Evolutionary conservation across 83 land plant species (phyloP), one percentile per base, ranked within the genome.

Genomic region (Picea mariana): DNA sequence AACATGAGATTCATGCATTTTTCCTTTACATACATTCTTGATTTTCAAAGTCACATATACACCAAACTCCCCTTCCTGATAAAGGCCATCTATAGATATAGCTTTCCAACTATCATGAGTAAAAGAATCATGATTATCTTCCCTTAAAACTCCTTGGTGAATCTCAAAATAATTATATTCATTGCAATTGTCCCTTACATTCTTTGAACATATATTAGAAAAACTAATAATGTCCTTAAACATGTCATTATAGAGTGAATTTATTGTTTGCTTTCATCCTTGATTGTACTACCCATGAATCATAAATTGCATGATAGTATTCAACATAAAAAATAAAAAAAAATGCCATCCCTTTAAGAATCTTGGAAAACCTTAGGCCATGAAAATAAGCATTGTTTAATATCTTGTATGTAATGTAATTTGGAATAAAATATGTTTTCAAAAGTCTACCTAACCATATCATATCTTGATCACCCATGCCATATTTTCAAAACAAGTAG

Each of bases 391-490:
- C 92, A 83, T 62, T 83, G 26, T 87, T 85, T 62, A 92, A n/a
- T 77, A 92, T 87, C 58, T 84, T 87, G 49, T 81, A 27, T 59
- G 92, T 88, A 42, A 79, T 78, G 40, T 79, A 89, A 88, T 90
- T 89, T 78, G 92, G 92, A 85, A 87, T 76, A 69, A 88, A 90
- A 12, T 86, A 89, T 87, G 87, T 90, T 84, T 90, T 92, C 27
- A 92, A 84, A 80, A 90, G 75, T 75, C 84, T 90, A 15, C 83
- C 87, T 20, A 87, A 79, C 62, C 88, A 34, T 18, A 84, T 90
- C 85, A 88, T 82, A 58, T 87, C 90, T 34, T 83, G 86, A 62
- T 90, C 94, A 20, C 38, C 89, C 94, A 87, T 88, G 86, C 80
- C 90, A 31, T 78, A 92, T 52, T 42, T 34, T 34, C 38, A 34